Percentiles rank a stretch among this genome's conserved stretches.
Conservation (phyloP, 441 rosid species). For the Eutrema salsugineum region DNA sequence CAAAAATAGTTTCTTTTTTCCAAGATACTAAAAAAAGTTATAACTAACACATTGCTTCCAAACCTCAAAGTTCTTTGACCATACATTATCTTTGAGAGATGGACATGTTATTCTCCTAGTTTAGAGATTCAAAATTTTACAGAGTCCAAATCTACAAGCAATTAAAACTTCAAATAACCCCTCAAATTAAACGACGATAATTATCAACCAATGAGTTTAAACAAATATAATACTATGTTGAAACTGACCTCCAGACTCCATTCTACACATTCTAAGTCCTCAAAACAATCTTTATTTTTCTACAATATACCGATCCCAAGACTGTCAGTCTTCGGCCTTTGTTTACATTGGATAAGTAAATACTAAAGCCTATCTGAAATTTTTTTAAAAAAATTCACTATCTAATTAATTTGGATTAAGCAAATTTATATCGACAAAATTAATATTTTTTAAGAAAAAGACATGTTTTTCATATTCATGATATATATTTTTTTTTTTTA, state of each 20-base stretch:
- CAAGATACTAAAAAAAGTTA: too few relatives aligned
- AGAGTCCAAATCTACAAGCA: not conserved
- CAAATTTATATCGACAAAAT: not conserved
- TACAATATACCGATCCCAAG: not conserved
- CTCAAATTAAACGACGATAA: not conserved
- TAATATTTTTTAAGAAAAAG: not conserved
- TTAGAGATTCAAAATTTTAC: not conserved
- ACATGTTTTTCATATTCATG: not conserved
- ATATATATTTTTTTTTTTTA: not conserved
- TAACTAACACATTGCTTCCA: not conserved
- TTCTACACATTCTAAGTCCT: not conserved
- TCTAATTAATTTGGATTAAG: not conserved
- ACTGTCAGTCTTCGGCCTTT: not conserved
- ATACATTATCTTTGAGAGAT: not conserved
- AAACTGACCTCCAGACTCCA: not conserved
- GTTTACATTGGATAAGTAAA: not conserved
- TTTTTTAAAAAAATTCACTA: not conserved
- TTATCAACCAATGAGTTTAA: not conserved
- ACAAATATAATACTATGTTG: not conserved
- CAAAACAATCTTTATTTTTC: not conserved
- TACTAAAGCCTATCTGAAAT: not conserved
- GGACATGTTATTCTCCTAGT: not conserved
- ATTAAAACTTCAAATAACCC: not conserved
- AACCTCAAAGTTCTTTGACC: not conserved
- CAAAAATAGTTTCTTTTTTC: too few relatives aligned